These are phyloP conservation scores for Moricandia arvensis DNA, from an alignment of 345 rosid species.

Conservation along the genomic window DNA sequence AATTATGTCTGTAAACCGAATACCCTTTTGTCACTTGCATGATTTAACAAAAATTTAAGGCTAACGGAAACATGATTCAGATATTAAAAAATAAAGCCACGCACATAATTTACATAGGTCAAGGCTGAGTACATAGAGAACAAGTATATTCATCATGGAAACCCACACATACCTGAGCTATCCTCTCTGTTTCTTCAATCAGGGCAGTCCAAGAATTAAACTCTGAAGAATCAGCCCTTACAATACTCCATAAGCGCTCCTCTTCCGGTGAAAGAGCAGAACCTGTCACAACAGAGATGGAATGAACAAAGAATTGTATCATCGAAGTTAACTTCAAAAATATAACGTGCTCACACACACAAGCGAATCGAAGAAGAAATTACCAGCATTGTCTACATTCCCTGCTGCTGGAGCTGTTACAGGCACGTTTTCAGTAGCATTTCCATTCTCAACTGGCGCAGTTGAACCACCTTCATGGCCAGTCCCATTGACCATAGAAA, in stretches of 20 bases:
- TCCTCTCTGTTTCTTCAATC: conserved; percentile 88
- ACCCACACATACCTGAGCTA: conserved; percentile 60
- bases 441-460: conserved; percentile 58
- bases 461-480: conserved; percentile 37
- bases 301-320: not conserved
- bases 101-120: not conserved
- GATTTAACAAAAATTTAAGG: not conserved
- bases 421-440: conserved; percentile 40
- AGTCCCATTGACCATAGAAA: conserved; percentile 60
- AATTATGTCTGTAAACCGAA: not conserved
- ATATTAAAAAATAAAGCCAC: not conserved
- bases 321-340: not conserved
- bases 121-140: not conserved
- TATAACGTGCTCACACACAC: not conserved
- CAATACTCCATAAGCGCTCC: conserved; percentile 86
- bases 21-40: not conserved
- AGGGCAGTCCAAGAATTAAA: conserved; percentile 91
- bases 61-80: not conserved
- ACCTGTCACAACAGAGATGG: conserved; percentile 24
- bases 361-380: conserved; percentile 7
- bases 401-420: conserved; percentile 45
- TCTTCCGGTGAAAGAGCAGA: conserved; percentile 73
- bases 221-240: conserved; percentile 70
- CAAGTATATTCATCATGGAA: not conserved
- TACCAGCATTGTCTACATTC: conserved; percentile 63